Evolutionary conservation across 306 rosid genomes (phyloP), one percentile per base, ranked within the genome.

Genomic region (Rubus parviflorus): DNA sequence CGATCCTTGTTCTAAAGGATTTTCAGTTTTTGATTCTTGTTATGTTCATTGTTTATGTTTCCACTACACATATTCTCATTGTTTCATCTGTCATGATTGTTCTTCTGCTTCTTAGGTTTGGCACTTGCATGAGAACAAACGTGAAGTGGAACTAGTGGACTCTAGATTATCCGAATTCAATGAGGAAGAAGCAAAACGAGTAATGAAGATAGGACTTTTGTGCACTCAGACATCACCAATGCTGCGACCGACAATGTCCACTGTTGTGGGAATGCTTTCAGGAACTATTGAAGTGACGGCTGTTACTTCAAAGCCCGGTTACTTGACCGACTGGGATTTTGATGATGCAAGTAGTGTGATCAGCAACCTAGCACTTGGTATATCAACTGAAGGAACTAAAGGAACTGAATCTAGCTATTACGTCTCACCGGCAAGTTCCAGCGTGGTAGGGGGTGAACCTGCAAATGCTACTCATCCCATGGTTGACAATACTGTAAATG

Each of bases 241-340:
- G 15, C 80, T 74, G 66, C 82, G 90, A 38, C 97, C 95, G 47
- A 62, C 89, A 1, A 92, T 92, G 97, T 90, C 95, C 4, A 89
- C 86, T 4, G 94, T 88, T 22, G 89, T 92, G 74, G 91, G 91
- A 64, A 92, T 92, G 95, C 90, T 92, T 72, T 66, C 87, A 0
- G 93, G 95, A 79, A 90, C 90, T 68, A 51, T 74, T 3, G 95
- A 89, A 81, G 93, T 89, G 85, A 62, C 79, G 63, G 1, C 79
- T 45, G 87, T 84, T 37, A 82, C 85, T 70, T 46, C 93, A 37
- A 85, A 58, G 82, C 97, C 95, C 5, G 91, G 90, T 25, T 92
- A 92, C 85, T 47, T 92, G 62, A 80, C 91, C 9, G 91, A 88
- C 42, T 88, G 90, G 97, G 87, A 78, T 53, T 92, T 86, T 62